Evolutionary conservation across 176 grass and related monocot species (phyloP), one percentile per base, ranked within the genome.

Genomic region (Oryza glaberrima): DNA sequence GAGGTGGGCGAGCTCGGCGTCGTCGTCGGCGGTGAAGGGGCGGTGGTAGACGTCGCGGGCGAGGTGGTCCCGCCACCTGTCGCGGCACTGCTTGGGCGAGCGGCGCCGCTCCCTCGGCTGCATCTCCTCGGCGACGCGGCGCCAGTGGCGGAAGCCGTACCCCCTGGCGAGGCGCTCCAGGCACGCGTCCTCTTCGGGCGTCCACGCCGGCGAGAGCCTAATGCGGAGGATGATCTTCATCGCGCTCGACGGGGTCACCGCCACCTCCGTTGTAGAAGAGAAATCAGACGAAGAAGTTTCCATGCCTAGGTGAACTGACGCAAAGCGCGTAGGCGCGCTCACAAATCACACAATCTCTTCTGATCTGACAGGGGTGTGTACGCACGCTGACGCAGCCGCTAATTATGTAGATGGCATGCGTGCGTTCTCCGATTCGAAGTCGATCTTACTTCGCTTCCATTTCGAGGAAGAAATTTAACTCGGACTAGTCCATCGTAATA

Each of bases 1-100:
- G 34, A 82, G 51, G 49, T 32, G n/a, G 5, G 7, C n/a, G 51
- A 82, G 80, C 51, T 82, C 52, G 49, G 35, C 52, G 69, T 82
- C 68, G 80, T 73, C 68, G 22, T 38, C 49, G 13, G 69, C 34
- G 68, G 80, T 82, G 80, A 82, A 82, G 68, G 80, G 51, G 13
- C 67, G 80, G n/a, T 82, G 51, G 51, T 82, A 73, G 20, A 63
- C 51, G 68, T 45, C 13, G 80, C 69, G 80, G 14, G 80, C 68
- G 22, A 72, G 68, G 14, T 72, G 80, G n/a, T 82, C 12, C n/a
- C 69, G 49, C 80, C 80, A 72, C 69, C 80, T 36, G 34, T 43
- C 8, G n/a, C 68, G 68, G 68, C 80, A 82, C 12, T 17, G 12
- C 7, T n/a, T 9, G 3, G 47, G 0, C 48, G 80, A 72, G 4